Conservation (phyloP, 768 basidiomycete species). For the Russula emetica region DNA sequence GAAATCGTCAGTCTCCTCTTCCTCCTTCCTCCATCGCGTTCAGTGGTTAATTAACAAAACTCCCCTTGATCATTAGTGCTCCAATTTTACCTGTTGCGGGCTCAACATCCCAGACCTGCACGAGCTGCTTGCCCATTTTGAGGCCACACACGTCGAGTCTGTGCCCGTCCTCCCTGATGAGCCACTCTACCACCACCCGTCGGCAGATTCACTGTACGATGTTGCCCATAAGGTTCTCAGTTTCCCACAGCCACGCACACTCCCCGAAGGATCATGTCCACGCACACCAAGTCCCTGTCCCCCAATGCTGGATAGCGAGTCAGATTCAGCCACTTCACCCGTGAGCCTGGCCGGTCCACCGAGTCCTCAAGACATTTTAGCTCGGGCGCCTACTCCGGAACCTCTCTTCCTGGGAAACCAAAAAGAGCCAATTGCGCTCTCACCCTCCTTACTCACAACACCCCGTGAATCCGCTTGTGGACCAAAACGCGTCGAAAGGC, state of each 20-base stretch:
- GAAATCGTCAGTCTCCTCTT: constrained; percentile 23
- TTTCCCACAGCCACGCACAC: constrained; percentile 35
- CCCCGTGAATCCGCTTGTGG: constrained; percentile 21
- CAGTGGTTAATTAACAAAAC: not conserved
- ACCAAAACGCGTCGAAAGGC: constrained; percentile 22
- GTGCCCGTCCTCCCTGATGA: constrained; percentile 12
- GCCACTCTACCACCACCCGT: constrained; percentile 22
- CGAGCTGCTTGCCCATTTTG: constrained; percentile 49
- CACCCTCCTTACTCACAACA: constrained; percentile 21
- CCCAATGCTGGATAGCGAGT: constrained; percentile 17
- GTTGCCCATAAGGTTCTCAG: constrained; percentile 31
- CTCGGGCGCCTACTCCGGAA: constrained; percentile 3
- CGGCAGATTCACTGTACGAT: constrained; percentile 18
- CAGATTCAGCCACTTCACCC: constrained; percentile 19
- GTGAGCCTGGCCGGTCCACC: constrained; percentile 14
- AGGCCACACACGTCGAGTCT: constrained; percentile 40
- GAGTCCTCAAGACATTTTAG: constrained; percentile 22
- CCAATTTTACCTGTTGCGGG: constrained; percentile 49
- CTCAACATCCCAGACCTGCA: constrained; percentile 45
- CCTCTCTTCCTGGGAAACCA: not conserved
- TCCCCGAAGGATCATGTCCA: constrained; percentile 26
- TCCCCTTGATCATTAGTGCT: constrained; percentile 32
- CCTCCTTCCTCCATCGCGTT: not conserved
- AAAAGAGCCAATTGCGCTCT: constrained; percentile 24
- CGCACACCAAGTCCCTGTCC: constrained; percentile 19